Evolutionary conservation across 2,329 filamentous ascomycete genomes (phyloP).

Genomic region (Elsinoe fawcettii): DNA sequence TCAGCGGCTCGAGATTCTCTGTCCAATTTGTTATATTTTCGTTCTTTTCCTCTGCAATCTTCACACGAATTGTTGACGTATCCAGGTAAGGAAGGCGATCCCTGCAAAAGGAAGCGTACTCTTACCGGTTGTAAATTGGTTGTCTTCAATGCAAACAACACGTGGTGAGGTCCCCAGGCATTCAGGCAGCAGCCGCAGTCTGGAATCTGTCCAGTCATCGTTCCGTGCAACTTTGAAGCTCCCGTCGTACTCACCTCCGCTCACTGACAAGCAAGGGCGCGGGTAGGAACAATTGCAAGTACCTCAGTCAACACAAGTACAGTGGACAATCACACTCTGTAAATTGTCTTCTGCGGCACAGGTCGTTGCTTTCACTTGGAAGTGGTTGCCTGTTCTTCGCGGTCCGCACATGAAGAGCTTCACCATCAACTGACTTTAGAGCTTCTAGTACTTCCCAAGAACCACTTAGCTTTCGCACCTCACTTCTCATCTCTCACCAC

Average conservation of each 20-base stretch:
- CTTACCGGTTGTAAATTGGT: background rate
- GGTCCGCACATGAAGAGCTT: background rate
- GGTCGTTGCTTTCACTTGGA: background rate
- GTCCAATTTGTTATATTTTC: background rate
- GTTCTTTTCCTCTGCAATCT: background rate
- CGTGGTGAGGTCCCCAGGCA: background rate
- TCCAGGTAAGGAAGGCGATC: background rate
- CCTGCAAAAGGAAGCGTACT: background rate
- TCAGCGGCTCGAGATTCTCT: background rate
- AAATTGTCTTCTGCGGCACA: background rate
- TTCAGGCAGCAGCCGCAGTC: constrained; percentile 8
- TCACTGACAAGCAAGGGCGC: background rate
- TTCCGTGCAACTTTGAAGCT: background rate
- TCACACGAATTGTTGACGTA: background rate
- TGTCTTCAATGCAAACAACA: background rate
- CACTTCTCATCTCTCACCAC: background rate
- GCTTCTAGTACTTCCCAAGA: background rate
- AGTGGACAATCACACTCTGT: background rate
- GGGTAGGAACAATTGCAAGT: background rate
- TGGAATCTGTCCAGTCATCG: background rate
- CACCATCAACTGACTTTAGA: background rate
- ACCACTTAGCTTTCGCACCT: constrained; percentile 11
- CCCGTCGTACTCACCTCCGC: background rate
- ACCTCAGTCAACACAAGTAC: background rate
- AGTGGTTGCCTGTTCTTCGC: background rate